Percentiles rank a stretch among this genome's conserved stretches.
Conservation (phyloP, 2,329 filamentous ascomycete genomes). For the Colletotrichum orchidophilum region DNA sequence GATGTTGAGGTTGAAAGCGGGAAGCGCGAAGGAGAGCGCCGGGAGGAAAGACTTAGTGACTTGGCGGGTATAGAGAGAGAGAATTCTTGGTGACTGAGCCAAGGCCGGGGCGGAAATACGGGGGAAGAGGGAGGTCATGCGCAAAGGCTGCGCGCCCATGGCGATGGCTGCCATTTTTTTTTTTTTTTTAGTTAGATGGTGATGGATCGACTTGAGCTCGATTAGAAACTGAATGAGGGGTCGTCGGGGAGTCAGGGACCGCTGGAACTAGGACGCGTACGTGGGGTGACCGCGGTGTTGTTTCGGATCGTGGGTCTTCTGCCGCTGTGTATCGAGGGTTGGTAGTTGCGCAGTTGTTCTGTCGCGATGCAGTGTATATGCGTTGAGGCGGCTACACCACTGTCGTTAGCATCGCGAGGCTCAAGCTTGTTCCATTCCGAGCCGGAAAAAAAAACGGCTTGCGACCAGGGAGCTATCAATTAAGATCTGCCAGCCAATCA, state of each 20-base stretch:
- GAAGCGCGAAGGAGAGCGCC: constrained; percentile 66
- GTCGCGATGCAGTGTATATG: neutral
- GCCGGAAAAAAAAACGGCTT: constrained; percentile 22
- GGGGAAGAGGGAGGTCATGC: constrained; percentile 61
- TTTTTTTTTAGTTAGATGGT: too few species aligned
- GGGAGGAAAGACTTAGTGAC: constrained; percentile 59
- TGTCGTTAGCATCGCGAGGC: constrained; percentile 22
- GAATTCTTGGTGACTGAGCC: constrained; percentile 52
- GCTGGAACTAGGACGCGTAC: neutral
- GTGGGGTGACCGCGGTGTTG: neutral
- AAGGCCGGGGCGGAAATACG: constrained; percentile 56
- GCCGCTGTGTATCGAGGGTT: neutral
- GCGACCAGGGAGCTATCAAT: constrained; percentile 26
- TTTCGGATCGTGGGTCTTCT: neutral
- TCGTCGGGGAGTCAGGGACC: neutral
- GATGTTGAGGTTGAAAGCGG: constrained; percentile 65
- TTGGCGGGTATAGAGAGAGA: constrained; percentile 55
- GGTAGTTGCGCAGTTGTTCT: neutral
- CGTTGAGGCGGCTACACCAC: constrained; percentile 1
- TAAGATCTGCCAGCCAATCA: constrained; percentile 35
- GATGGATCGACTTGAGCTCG: constrained; percentile 21
- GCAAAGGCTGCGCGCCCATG: constrained; percentile 35
- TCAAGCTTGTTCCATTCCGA: constrained; percentile 15
- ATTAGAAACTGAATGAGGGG: neutral
- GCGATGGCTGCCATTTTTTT: constrained; percentile 53